Evolutionary conservation across 1,139 yeast species (phyloP), one percentile per base, ranked within the genome.

Genomic region (Debaryomycetaceae sp.): DNA sequence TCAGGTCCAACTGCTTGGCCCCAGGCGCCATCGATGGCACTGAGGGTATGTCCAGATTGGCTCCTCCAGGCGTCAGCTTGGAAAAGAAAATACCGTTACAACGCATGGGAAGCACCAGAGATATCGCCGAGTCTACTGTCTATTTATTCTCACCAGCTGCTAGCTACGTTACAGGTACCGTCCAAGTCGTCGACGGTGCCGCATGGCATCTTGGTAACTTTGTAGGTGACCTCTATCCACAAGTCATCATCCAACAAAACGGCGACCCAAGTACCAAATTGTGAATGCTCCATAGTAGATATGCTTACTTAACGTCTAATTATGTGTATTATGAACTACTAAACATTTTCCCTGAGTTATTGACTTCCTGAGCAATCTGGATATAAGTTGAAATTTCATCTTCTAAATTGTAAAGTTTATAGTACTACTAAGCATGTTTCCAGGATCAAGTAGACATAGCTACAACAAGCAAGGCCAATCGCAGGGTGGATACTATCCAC

Each of bases 1-100:
- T 91, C 40, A 76, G 93, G 46, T 78, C 84, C 41, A 91, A 91
- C 61, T 82, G 87, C 62, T 81, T 91, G 55, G 97, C 97, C 0
- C 98, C 98, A 0, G 97, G 97, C 6, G 81, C 86, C 13, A 89
- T 90, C 55, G 86, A 63, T 1, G 87, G 82, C 34, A 90, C 97
- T 5, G 97, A 90, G 65, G 98, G 97, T 6, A 71, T 85, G 62
- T 76, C 78, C 39, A 74, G 95, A 51, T 72, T 84, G 47, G 49
- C 72, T 48, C 59, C 71, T 20, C 78, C 76, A 31, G 62, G 52
- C n/a, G 65, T 66, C 5, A 67, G 75, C 24, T 56, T 77, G 33
- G 54, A 63, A 3, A 66, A 72, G 49, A 71, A 63, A 50, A 75
- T 88, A 31, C 98, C 98, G 3, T 64, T 89, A 52, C 95, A 86